Evolutionary conservation across 2,329 filamentous ascomycete species (phyloP), one percentile per base, ranked within the genome.

Genomic region (Graphiopsis chlorocephala): DNA sequence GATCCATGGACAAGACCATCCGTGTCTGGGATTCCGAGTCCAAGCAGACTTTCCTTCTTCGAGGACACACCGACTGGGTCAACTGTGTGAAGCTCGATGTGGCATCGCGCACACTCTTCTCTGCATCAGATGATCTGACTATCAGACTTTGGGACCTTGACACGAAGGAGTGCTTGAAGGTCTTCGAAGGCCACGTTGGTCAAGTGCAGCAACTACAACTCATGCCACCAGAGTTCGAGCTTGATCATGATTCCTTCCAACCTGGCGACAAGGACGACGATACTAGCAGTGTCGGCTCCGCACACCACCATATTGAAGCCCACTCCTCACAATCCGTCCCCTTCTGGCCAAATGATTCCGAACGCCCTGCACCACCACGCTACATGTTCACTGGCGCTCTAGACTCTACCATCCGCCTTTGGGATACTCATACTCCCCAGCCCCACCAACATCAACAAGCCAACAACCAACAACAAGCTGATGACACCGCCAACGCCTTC

Each of bases 381-480:
- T 98, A 97, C 78, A 97, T 99, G 83, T 85, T 98, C 55, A 97
- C 93, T 0, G 93, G 92, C 59, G 93, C 92, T 0, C 85, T 99
- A 20, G 95, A 99, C 77, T 90, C 89, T 64, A 97, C 93, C 0
- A 91, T 98, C 68, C 89, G 94, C 12, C 84, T 98, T 23, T 99
- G 95, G 94, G 92, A 97, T 75, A 91, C 93, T 10, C 75, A 77
- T 65, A 64, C 65, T 14, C 65, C 65, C 1, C 65, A 66, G 17
- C 66, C 66, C 0, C 66, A 66, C 10, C 63, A 66, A 12, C 67
- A 66, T n/a, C 66, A 59, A 11, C 58, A 66, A 28, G 45, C 20
- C n/a, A 53, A 67, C 45, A 47, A 23, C 45, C 57, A 63, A 20
- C 53, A 42, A 42, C 35, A 28, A 29, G 28, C 20, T 20, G 25